Conservation (phyloP, 768 basidiomycete genomes). For the Mycena vulgaris region DNA sequence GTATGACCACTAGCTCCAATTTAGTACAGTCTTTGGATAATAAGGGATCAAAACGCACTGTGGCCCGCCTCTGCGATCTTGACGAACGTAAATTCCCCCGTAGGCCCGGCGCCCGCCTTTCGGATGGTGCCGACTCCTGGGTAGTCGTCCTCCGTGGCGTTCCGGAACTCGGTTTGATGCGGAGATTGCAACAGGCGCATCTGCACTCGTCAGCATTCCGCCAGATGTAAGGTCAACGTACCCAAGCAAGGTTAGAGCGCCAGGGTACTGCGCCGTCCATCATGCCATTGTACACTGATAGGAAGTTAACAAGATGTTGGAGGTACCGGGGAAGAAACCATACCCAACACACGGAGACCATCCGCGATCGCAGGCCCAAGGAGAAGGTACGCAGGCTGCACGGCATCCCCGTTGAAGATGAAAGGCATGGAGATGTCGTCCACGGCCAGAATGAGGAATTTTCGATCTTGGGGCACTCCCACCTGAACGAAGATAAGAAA, state of each 20-base stretch:
- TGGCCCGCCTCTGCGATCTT: slow-evolving; percentile 7
- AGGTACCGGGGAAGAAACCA: not conserved
- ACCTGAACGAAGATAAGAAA: not conserved
- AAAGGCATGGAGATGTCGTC: slow-evolving; percentile 5
- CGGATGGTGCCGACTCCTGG: not conserved
- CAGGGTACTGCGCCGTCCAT: slow-evolving; percentile 6
- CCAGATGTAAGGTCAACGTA: not conserved
- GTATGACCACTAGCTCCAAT: slow-evolving; percentile 3
- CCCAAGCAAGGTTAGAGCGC: slow-evolving; percentile 12
- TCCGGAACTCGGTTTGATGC: not conserved
- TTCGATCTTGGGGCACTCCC: slow-evolving; percentile 1
- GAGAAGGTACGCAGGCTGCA: slow-evolving; percentile 6
- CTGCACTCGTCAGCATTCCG: not conserved
- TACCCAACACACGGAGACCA: not conserved
- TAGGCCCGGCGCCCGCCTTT: slow-evolving; percentile 1
- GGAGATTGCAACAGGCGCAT: slow-evolving; percentile 13
- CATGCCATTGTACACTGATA: slow-evolving; percentile 7
- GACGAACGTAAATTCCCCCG: not conserved
- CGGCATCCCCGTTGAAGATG: not conserved
- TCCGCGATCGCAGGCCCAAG: slow-evolving; percentile 5
- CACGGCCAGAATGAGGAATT: slow-evolving; percentile 2
- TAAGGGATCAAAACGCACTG: not conserved
- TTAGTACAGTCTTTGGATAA: not conserved
- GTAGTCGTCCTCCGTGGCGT: slow-evolving; percentile 9
- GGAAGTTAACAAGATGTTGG: not conserved